These are phyloP conservation scores for Suillus brevipes DNA, from an alignment of 768 basidiomycete genomes.

Conservation along the genomic window DNA sequence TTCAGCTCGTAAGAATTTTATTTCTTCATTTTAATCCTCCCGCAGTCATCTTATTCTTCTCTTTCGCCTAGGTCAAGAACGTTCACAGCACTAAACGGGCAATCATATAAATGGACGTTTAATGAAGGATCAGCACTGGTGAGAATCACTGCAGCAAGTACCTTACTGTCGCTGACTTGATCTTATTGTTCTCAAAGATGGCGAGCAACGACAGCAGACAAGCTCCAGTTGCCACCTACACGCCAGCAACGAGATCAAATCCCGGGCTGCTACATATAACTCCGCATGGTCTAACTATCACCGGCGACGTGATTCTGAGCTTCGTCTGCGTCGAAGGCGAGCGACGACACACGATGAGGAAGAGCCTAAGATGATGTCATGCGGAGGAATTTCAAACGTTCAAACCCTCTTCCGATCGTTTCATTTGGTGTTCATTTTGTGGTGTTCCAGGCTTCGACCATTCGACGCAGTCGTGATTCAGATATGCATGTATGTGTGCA, in stretches of 20 bases:
- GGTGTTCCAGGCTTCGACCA: not conserved
- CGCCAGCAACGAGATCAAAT: slow-evolving; percentile 26
- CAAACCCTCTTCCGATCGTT: not conserved
- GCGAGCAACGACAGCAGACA: slow-evolving; percentile 35
- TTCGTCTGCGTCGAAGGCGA: slow-evolving; percentile 36
- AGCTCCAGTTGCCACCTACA: slow-evolving; percentile 32
- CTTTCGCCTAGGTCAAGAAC: slow-evolving; percentile 27
- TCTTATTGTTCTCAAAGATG: slow-evolving; percentile 19
- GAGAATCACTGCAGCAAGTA: slow-evolving; percentile 3
- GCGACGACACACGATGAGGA: slow-evolving; percentile 30
- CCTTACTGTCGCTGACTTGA: not conserved
- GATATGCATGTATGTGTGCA: not conserved
- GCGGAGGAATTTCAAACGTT: not conserved
- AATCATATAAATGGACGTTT: slow-evolving; percentile 36
- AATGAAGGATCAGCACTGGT: slow-evolving; percentile 34
- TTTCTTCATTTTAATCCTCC: not conserved
- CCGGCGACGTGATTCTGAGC: slow-evolving; percentile 32
- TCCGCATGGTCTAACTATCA: slow-evolving; percentile 33
- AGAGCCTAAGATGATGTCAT: slow-evolving; percentile 9
- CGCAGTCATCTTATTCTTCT: not conserved
- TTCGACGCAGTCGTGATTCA: not conserved
- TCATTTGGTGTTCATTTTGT: too few species aligned
- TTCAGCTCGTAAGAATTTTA: slow-evolving; percentile 32
- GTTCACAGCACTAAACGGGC: slow-evolving; percentile 35
- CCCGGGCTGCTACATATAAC: slow-evolving; percentile 34